Evolutionary conservation across 1,284 basidiomycete species (phyloP).

Genomic region (Phellopilus nigrolimitatus): DNA sequence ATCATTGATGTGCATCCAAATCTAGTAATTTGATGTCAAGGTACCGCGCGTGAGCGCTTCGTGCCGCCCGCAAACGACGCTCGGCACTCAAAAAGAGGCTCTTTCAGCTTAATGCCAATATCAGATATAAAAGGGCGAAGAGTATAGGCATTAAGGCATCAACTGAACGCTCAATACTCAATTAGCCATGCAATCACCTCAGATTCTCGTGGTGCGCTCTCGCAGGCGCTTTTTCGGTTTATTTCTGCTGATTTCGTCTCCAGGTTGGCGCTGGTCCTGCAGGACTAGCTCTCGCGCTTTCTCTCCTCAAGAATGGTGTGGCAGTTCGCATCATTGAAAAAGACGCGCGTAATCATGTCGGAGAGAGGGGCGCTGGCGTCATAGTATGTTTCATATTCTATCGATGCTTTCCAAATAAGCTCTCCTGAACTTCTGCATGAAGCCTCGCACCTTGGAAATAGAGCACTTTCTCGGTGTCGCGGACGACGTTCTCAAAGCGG

Average conservation of each 20-base stretch:
- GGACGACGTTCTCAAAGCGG: constrained; percentile 3
- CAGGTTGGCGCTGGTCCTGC: constrained; percentile 16
- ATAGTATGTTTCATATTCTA: background rate
- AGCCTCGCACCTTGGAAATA: constrained; percentile 14
- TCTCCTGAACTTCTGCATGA: background rate
- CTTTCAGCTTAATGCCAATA: too few species aligned
- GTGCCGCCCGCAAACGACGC: too few species aligned
- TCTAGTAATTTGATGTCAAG: too few species aligned
- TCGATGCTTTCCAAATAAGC: background rate
- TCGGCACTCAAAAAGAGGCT: too few species aligned
- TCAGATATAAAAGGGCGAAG: too few species aligned
- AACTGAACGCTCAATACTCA: too few species aligned
- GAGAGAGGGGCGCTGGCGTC: constrained; percentile 10
- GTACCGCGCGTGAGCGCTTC: too few species aligned
- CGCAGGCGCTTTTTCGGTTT: background rate
- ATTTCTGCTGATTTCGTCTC: background rate
- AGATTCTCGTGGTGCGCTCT: background rate
- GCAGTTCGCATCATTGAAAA: constrained; percentile 16
- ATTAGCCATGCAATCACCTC: background rate
- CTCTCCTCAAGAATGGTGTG: constrained; percentile 13
- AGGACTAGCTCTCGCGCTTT: constrained; percentile 9
- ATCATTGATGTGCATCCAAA: too few species aligned
- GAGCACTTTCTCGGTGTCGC: constrained; percentile 15
- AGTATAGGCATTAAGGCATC: too few species aligned
- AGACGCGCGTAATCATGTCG: constrained; percentile 4